These are phyloP conservation scores for Anthracocystis walkeri DNA, from an alignment of 1,284 basidiomycete species.

Conservation along the genomic window DNA sequence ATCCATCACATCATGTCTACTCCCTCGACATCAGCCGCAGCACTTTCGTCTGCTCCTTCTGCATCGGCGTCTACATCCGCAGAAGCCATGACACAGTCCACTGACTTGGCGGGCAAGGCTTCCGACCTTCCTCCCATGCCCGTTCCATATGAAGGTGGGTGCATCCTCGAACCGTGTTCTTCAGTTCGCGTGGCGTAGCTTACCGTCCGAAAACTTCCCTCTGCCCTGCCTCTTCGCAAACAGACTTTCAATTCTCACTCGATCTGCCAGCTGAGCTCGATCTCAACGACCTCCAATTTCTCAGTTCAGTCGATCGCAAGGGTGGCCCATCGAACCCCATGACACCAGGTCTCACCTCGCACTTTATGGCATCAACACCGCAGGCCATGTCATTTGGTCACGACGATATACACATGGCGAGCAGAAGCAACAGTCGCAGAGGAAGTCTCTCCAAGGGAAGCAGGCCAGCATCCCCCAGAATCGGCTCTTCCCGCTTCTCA, in stretches of 20 bases:
- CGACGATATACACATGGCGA: conserved; percentile 52
- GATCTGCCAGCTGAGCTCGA: conserved; percentile 58
- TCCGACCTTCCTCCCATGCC: conserved; percentile 63
- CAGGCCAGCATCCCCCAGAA: conserved; percentile 40
- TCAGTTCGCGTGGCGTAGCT: background rate
- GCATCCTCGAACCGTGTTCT: background rate
- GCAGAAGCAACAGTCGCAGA: conserved; percentile 45
- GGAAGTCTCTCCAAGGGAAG: conserved; percentile 52
- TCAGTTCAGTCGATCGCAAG: conserved; percentile 48
- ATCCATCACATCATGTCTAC: conserved; percentile 29
- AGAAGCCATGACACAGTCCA: conserved; percentile 19
- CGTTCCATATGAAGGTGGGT: conserved; percentile 61
- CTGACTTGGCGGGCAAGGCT: conserved; percentile 20
- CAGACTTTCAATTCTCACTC: conserved; percentile 63
- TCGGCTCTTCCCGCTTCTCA: conserved; percentile 42
- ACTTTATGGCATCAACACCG: conserved; percentile 46
- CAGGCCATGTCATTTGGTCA: conserved; percentile 28
- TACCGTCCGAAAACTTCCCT: background rate
- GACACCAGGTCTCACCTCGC: conserved; percentile 49
- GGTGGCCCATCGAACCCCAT: conserved; percentile 50
- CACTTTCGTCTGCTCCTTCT: conserved; percentile 9
- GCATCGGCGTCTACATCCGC: conserved; percentile 15
- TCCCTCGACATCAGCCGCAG: conserved; percentile 18
- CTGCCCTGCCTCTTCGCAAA: background rate
- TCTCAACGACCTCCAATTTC: conserved; percentile 51